Conservation (phyloP, 768 basidiomycete genomes). For the Austroboletus festivus region DNA sequence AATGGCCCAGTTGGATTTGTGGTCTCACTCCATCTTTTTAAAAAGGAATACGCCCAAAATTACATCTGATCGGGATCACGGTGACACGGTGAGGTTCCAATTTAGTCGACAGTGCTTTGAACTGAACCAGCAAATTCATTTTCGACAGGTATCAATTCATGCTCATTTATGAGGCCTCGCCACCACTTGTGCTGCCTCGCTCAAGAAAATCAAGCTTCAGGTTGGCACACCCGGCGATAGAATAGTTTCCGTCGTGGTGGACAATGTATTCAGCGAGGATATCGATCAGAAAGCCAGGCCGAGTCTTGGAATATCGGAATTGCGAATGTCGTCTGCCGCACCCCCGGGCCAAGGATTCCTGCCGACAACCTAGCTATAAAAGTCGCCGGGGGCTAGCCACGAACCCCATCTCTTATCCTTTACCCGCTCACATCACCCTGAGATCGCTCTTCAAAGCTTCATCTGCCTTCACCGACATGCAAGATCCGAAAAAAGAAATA, state of each 20-base stretch:
- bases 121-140: too few relatives aligned
- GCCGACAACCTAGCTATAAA: conserved; percentile 16
- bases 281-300: not conserved
- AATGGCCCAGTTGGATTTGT: too few relatives aligned
- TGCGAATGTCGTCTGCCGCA: not conserved
- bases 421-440: not conserved
- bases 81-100: too few relatives aligned
- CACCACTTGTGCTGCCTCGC: not conserved
- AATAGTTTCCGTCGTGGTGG: not conserved
- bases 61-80: too few relatives aligned
- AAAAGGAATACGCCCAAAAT: too few relatives aligned
- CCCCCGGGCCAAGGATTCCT: not conserved
- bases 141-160: too few relatives aligned
- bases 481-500: conserved; percentile 55
- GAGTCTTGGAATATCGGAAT: conserved; percentile 5
- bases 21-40: too few relatives aligned
- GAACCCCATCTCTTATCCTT: not conserved
- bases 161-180: too few relatives aligned
- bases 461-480: conserved; percentile 38
- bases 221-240: not conserved
- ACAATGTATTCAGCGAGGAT: not conserved
- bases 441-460: not conserved
- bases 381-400: not conserved
- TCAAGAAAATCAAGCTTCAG: not conserved
- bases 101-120: too few relatives aligned